Percentiles rank a stretch among this genome's conserved stretches.
Evolutionary conservation across 805 yeast species (phyloP).

Genomic region (Candida morakotiae): DNA sequence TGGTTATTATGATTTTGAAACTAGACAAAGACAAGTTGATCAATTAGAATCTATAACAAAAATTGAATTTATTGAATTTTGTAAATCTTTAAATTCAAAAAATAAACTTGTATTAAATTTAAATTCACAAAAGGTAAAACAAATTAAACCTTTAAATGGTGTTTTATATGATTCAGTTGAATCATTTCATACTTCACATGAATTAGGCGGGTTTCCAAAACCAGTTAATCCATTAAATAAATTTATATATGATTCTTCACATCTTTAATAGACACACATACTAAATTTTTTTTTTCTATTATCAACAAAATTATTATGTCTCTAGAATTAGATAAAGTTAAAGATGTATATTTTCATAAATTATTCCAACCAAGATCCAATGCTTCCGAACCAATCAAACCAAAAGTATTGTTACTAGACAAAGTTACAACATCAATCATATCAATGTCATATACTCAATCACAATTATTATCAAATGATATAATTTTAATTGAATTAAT

Average conservation of each 20-base stretch:
- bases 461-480: constrained; percentile 74
- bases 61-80: constrained; percentile 55
- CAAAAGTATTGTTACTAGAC: constrained; percentile 78
- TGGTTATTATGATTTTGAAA: constrained; percentile 76
- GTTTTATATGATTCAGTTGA: constrained; percentile 41
- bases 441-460: constrained; percentile 87
- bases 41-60: constrained; percentile 51
- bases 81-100: constrained; percentile 25
- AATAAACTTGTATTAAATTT: constrained; percentile 33
- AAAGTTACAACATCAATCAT: constrained; percentile 74
- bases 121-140: constrained; percentile 43
- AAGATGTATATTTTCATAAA: constrained; percentile 27
- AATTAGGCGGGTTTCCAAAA: constrained; percentile 57
- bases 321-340: constrained; percentile 24
- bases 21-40: constrained; percentile 54
- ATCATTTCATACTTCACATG: constrained; percentile 52
- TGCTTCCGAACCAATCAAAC: constrained; percentile 20
- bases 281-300: not conserved
- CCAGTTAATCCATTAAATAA: constrained; percentile 37
- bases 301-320: constrained; percentile 14
- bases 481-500: constrained; percentile 72
- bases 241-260: constrained; percentile 15
- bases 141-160: constrained; percentile 47
- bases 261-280: not conserved
- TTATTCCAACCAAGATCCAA: constrained; percentile 17